Base-by-base conservation (phyloP, 768 basidiomycete species). In the Royoungia palumana region DNA sequence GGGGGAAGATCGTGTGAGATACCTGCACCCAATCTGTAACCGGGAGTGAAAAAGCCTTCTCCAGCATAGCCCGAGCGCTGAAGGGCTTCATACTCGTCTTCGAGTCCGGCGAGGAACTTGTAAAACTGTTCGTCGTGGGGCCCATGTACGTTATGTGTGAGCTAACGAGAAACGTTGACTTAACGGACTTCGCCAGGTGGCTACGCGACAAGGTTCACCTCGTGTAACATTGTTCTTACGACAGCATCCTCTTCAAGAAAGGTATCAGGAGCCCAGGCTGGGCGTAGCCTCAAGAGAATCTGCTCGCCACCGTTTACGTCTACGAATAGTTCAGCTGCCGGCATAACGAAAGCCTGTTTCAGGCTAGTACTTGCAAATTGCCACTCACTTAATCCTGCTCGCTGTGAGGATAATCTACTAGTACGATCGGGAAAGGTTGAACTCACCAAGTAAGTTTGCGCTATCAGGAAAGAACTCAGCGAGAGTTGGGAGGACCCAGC, bases 61-160 rank as follows among this genome's bases (percentile, higher is more conserved):
- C 94, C 93, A 6, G 85, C 74, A 66, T 94, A 97, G 0, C 94
- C 94, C 13, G 81, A 83, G 17, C 82, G 75, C 56, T 83, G 82
- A 6, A 96, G 75, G 3, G 76, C 81, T 35, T 89, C 87, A 57
- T 85, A 94, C 69, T 96, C 94, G 47, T 92, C 86, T 61, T 93
- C 86, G 3, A 95, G 73, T 19, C 75, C 77, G 3, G 79, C 72
- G 5, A 90, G 77, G 56, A 80, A 79, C 47, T 85, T 83, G 72
- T 90, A 88, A 57, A 93, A 89, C 44, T 77, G 79, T 42, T 89
- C 85, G 56, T 97, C 90, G 57, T 96, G 94, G 6, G 92, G 87
- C 4, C 91, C 90, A 59, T 92, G 89, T 8, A 87, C 81, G 61
- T 88, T 92, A 62, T 94, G 92, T 0, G 91, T 87, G 32, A 95